These are phyloP conservation scores for Trichoderma citrinoviride DNA, from an alignment of 2,329 filamentous ascomycete genomes.

Conservation along the genomic window DNA sequence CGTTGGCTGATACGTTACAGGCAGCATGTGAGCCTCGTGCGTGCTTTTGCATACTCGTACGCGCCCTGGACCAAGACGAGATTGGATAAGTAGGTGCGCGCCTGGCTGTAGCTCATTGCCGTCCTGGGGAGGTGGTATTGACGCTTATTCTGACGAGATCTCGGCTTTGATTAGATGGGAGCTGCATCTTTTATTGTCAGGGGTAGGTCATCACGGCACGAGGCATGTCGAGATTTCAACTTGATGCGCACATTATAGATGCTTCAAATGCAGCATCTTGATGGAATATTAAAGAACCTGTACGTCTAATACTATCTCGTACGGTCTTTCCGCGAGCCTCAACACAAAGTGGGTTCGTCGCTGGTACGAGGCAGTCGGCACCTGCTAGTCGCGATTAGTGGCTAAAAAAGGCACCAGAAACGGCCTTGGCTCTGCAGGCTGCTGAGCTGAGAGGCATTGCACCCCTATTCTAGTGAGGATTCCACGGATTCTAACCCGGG, in stretches of 20 bases:
- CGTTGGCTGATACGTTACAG: neutral
- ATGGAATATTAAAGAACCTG: no score
- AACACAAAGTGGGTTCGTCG: neutral
- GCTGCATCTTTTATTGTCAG: no score
- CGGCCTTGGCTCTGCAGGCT: neutral
- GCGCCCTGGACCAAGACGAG: neutral
- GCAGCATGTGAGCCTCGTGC: neutral
- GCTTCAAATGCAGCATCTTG: no score
- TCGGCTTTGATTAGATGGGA: no score
- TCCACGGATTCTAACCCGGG: no score
- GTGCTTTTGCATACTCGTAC: neutral
- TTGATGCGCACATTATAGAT: no score
- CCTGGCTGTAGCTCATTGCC: neutral
- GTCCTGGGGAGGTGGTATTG: neutral
- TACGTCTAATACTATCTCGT: neutral
- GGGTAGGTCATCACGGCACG: no score
- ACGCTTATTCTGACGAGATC: no score
- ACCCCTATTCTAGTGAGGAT: neutral
- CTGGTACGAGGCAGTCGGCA: neutral
- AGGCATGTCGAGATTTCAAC: no score
- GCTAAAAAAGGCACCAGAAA: neutral
- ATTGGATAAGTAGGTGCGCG: neutral
- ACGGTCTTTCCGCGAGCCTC: neutral
- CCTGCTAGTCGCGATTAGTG: conserved; percentile 3
- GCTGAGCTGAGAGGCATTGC: neutral